phyloP scores from a whole-genome alignment of 2,329 filamentous ascomycete species.

The Colletotrichum lindemuthianum region DNA sequence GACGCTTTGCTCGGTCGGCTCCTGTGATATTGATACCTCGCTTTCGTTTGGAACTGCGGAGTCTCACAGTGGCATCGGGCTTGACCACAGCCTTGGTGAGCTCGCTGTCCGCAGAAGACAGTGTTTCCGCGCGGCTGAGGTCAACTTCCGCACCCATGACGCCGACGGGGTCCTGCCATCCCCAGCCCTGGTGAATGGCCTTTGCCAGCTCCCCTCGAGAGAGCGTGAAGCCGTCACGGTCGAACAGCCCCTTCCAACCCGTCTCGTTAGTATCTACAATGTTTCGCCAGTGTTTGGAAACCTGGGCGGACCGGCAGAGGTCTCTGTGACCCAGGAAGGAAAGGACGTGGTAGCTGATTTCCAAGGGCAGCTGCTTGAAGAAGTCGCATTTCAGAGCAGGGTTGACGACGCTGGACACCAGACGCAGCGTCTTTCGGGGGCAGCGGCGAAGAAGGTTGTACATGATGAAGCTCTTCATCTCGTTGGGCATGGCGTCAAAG shows the following conservation, averaged over 20 bases:
- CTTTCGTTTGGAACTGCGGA: slow-evolving; percentile 67
- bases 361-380: slow-evolving; percentile 81
- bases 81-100: slow-evolving; percentile 53
- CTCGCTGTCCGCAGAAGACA: slow-evolving; percentile 65
- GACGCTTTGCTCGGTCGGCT: slow-evolving; percentile 64
- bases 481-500: slow-evolving; percentile 89
- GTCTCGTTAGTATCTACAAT: slow-evolving; percentile 93
- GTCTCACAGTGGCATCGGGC: slow-evolving; percentile 54
- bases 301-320: slow-evolving; percentile 89
- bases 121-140: slow-evolving; percentile 68
- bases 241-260: slow-evolving; percentile 93
- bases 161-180: slow-evolving; percentile 90
- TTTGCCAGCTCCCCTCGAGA: slow-evolving; percentile 84
- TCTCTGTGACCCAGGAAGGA: slow-evolving; percentile 87
- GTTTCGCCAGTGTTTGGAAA: slow-evolving; percentile 93
- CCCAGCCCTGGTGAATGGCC: slow-evolving; percentile 93
- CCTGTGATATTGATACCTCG: slow-evolving; percentile 57
- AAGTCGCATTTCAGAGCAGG: slow-evolving; percentile 96
- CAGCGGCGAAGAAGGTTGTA: slow-evolving; percentile 93
- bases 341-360: slow-evolving; percentile 88
- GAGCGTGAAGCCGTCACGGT: slow-evolving; percentile 82
- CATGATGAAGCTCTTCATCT: slow-evolving; percentile 96
- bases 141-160: slow-evolving; percentile 82
- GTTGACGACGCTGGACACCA: slow-evolving; percentile 91
- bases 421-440: slow-evolving; percentile 85